Evolutionary conservation across 257 asterid species (phyloP), one percentile per base, ranked within the genome.

Genomic region (Solanum paucissectum): DNA sequence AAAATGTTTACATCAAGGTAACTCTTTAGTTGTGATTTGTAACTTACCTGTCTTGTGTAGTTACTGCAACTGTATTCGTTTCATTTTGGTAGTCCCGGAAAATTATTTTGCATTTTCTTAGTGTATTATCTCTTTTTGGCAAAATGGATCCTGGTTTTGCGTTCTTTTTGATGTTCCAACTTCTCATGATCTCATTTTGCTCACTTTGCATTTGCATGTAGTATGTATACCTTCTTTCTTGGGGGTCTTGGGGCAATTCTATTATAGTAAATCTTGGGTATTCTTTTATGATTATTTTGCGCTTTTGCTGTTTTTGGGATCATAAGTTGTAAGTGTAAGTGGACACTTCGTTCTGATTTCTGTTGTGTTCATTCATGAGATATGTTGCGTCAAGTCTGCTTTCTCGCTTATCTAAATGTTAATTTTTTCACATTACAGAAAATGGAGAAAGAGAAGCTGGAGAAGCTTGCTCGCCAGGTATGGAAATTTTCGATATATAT

Each of bases 401-500:
- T 82, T 82, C 85, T 49, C 29, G 29, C 69, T 42, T 55, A 83
- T 87, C 89, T 86, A 83, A 89, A 66, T 73, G 55, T 79, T 69
- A 83, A 87, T 75, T 27, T 77, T 79, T 36, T 82, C 73, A 85
- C 42, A 55, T 69, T 84, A 90, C 96, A 97, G 99, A 96, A 93
- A 93, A 87, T 64, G 91, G 99, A 96, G 92, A 94, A 89, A 90
- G 98, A 95, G 94, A 94, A 94, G 87, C 83, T 95, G 93, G 96
- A 94, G 92, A 96, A 95, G 94, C 95, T 94, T 88, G 98, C 99
- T 49, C 98, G 98, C 68, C 91, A 93, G 98, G 99, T 95, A 93
- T 84, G 87, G 60, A 21, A 44, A 33, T 49, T 62, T 14, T 3
- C 3, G 2, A 66, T n/a, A 64, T n/a, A 5, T 16, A 49, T 40